Evolutionary conservation across 495 filamentous ascomycete genomes (phyloP), one percentile per base, ranked within the genome.

Genomic region (Oleoguttula mirabilis): DNA sequence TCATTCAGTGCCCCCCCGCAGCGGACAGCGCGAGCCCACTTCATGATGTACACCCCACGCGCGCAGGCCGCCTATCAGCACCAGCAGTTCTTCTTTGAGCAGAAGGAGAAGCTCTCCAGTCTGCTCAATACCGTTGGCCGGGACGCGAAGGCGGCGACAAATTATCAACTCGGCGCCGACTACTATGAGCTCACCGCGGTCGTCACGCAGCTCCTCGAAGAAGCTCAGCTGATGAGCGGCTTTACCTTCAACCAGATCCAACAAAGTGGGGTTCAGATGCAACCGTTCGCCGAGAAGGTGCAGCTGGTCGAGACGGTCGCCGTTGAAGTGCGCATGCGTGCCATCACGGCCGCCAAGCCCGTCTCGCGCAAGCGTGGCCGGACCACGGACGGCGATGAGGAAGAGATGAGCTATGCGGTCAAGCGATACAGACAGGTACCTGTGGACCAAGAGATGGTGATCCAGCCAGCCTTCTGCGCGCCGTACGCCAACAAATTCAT

Each of bases 11-110:
- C 25, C 25, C 7, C 7, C 25, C 25, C 25, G 7, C 25, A 7
- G 7, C 7, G n/a, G 25, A 40, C 43, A 4, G 19, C 16, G 2
- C 22, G 43, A 3, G 35, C 20, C 6, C 28, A 40, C 36, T 46
- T 46, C 22, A 46, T 40, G 35, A 39, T 39, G 35, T 46, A 39
- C 36, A 46, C 43, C 5, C 14, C 43, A n/a, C 34, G 43, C 19
- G 43, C 43, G 8, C 25, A 34, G 14, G 15, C 21, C 6, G 36
- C 36, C n/a, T 32, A 34, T 30, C 28, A 40, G 25, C 17, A 30
- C 30, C 43, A 46, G 30, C 11, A 31, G 2, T 46, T 46, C 36
- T 46, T 39, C 43, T 46, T 46, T 21, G 43, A 31, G 17, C 35
- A 39, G 20, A 31, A 24, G 23, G 36, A 31, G 14, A 46, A 46